A percentile compares a stretch with the other conserved stretches of the same genome.
Evolutionary conservation across 495 filamentous ascomycete species (phyloP).

Genomic region (Penicillium manginii): DNA sequence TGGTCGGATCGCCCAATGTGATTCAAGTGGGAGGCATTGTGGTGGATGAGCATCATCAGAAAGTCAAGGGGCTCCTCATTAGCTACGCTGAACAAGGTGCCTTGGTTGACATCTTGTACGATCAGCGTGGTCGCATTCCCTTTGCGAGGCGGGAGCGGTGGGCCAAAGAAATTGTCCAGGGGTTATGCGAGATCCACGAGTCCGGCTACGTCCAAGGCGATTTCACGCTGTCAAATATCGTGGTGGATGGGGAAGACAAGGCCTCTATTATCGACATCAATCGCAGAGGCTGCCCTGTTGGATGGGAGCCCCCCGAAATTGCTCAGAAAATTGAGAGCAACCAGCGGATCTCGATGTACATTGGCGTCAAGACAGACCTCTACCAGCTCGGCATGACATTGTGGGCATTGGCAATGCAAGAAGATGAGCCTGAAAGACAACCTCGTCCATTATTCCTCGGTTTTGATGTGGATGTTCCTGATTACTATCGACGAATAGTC

Average conservation of each 20-base stretch:
- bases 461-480: slow-evolving; percentile 53
- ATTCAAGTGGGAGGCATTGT: slow-evolving; percentile 90
- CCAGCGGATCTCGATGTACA: slow-evolving; percentile 96
- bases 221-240: slow-evolving; percentile 96
- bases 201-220: slow-evolving; percentile 97
- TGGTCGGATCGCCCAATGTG: slow-evolving; percentile 74
- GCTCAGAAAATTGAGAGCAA: slow-evolving; percentile 84
- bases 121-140: slow-evolving; percentile 62
- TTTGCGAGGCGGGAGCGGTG: slow-evolving; percentile 84
- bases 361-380: slow-evolving; percentile 95
- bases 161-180: slow-evolving; percentile 90
- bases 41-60: slow-evolving; percentile 73
- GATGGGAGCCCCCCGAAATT: slow-evolving; percentile 97
- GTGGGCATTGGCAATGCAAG: slow-evolving; percentile 84
- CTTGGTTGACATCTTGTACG: slow-evolving; percentile 89
- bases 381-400: slow-evolving; percentile 97
- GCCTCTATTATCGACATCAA: slow-evolving; percentile 99
- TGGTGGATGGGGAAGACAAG: slow-evolving; percentile 81
- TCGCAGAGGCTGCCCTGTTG: slow-evolving; percentile 89
- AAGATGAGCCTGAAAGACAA: slow-evolving; percentile 87
- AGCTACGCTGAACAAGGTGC: slow-evolving; percentile 86
- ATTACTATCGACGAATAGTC: slow-evolving; percentile 63
- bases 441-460: slow-evolving; percentile 67
- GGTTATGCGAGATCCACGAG: slow-evolving; percentile 91
- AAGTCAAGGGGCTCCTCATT: slow-evolving; percentile 90